Base-by-base conservation (phyloP, 2,329 filamentous ascomycete genomes). In the Cladosporium sp. region DNA sequence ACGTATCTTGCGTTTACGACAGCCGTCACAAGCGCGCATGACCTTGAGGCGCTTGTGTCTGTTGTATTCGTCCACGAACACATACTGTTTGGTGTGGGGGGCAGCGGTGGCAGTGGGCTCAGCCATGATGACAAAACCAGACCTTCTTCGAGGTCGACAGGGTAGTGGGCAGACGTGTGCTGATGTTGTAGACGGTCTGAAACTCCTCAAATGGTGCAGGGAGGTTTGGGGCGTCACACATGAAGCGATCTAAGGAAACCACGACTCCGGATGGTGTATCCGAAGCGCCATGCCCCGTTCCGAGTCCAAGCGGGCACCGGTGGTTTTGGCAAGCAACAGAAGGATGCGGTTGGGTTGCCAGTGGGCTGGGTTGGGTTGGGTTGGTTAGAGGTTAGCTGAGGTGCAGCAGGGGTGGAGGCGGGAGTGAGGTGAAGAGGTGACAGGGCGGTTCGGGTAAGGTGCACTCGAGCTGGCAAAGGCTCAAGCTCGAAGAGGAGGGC, bases 31-130 rank as follows among this genome's bases (percentile, higher is more conserved):
- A 65, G 94, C 95, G 82, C 95, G 89, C 93, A 97, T 97, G 61
- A 97, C 94, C 85, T 98, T 98, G 69, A 98, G 83, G 73, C 94
- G 88, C 81, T 98, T 98, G 80, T 98, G 95, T 69, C 95, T 90
- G 82, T 98, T 98, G 79, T 98, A 95, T 79, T 98, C 94, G 79
- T 98, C 94, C 65, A 98, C 95, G 76, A 98, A 98, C 73, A 98
- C 95, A 91, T 97, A 98, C 78, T 97, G 94, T 82, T 93, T 94
- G 76, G 94, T 91, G 67, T 91, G 91, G 78, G 93, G 91, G 72
- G 90, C 85, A 46, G 49, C 68, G 86, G 86, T 74, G 86, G 84
- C 75, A 58, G 61, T 53, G 36, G 61, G 36, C 34, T 65, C 63
- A 16, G 57, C 57, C 63, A 65, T 63, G 60, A 26, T 63, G 60